Percentiles rank a stretch among this genome's conserved stretches.
Conservation (phyloP, 306 rosid species). For the Ochetophila trinervis region DNA sequence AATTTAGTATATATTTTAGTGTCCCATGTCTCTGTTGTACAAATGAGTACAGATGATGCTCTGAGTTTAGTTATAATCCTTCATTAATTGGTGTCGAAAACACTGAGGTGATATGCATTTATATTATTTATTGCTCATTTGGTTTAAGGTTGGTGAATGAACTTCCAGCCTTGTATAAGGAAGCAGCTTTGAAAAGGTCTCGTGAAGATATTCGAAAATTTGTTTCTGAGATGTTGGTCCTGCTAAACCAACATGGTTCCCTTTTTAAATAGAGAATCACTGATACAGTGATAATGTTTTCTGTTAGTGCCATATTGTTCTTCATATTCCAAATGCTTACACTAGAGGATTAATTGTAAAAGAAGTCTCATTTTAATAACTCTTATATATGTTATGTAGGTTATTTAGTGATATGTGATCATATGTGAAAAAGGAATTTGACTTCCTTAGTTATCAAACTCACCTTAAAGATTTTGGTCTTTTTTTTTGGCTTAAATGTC, state of each 20-base stretch:
- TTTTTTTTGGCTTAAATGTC: too few relatives aligned
- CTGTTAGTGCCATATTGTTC: too few relatives aligned
- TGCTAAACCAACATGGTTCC: too few relatives aligned
- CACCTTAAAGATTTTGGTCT: too few relatives aligned
- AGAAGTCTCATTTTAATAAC: neutral
- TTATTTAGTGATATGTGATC: slow-evolving; percentile 17
- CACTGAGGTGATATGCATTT: neutral
- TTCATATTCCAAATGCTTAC: neutral
- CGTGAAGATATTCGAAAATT: slow-evolving; percentile 62
- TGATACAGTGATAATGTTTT: too few relatives aligned
- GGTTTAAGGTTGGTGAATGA: slow-evolving; percentile 68
- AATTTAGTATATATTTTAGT: neutral
- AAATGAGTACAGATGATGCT: neutral
- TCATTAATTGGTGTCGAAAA: neutral
- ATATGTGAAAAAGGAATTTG: neutral
- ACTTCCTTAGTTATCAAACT: slow-evolving; percentile 1
- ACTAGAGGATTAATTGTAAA: neutral
- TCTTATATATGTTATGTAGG: neutral
- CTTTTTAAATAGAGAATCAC: too few relatives aligned
- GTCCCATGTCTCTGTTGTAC: neutral
- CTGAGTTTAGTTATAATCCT: neutral
- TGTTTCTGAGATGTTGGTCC: too few relatives aligned
- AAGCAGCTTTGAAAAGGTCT: slow-evolving; percentile 53
- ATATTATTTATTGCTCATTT: slow-evolving; percentile 2
- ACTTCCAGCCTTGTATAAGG: slow-evolving; percentile 59